Evolutionary conservation across 192 early-diverging fungal genomes (phyloP), one percentile per base, ranked within the genome.

Genomic region (Chytriomyces sp.): DNA sequence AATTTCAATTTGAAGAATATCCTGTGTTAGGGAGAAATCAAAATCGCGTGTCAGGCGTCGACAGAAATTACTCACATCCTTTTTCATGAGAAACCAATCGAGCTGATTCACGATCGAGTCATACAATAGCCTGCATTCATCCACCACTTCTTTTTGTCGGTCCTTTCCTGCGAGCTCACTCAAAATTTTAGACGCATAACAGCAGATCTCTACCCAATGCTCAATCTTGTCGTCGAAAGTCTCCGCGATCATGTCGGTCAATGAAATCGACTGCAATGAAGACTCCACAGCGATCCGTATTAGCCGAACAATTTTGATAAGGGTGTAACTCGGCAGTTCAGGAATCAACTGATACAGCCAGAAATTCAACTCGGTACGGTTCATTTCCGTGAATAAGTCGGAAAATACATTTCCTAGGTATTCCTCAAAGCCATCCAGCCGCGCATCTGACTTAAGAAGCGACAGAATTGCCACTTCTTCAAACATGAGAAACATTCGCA

Each of bases 51-150:
- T 49, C 22, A 49, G 22, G 44, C 44, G 44, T 49, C 2, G 22
- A 49, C 59, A 14, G 38, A 30, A 17, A n/a, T 31, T 52, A 3
- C 52, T 55, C 26, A 68, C 65, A 19, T 68, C 65, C 36, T 53
- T 55, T 32, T 55, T 28, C 26, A 55, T 5, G 52, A 68, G 55
- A 68, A 68, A 68, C 65, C 65, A 68, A 10, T 68, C 65, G 52
- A 68, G 39, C 52, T 68, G 65, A 32, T 7, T n/a, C 44, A 68
- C 41, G n/a, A 68, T 55, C 7, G 65, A 68, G 6, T 56, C 30
- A 39, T 68, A 68, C 6, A 68, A 28, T 34, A n/a, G 10, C 7
- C 52, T n/a, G 34, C 54, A 68, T n/a, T 10, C 54, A 33, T 34
- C 31, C 14, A 68, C 54, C 19, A 55, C 12, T 33, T 52, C 32